Base-by-base conservation (phyloP, 2,329 filamentous ascomycete genomes). In the Sclerotinia spermophila region DNA sequence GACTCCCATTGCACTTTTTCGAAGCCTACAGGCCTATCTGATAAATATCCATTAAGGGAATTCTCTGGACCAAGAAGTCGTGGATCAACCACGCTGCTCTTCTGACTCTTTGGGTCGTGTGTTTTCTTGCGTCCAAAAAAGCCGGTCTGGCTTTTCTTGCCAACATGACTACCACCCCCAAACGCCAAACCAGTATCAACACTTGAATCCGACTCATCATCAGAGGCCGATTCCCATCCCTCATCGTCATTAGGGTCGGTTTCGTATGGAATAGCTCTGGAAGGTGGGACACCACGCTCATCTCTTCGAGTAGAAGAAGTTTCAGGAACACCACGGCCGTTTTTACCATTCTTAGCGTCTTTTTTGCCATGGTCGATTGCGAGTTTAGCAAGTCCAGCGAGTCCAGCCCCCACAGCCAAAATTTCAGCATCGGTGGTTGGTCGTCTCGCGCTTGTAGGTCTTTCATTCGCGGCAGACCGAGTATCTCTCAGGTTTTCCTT, bases 131-230 rank as follows among this genome's bases (percentile, higher is more conserved):
- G 77, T 19, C 55, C 78, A 74, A 77, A 77, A 35, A 71, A 74
- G 70, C 74, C 75, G 10, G 8, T 17, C 17, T 66, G 35, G 21
- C 35, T 53, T 48, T 66, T 55, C 62, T 53, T 55, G 82, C 79
- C 68, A 81, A 70, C 76, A 77, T 35, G 78, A 68, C 75, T 79
- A 72, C 80, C 78, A 53, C 72, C 73, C 56, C 89, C 89, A 75
- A 89, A 92, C 2, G 89, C 88, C 68, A 92, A 83, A 38, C 81
- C 87, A 42, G 85, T 86, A 75, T 86, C 84, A 61, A 84, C 81
- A 77, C 85, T 88, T 45, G 82, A 80, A 58, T 85, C 76, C n/a
- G 78, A 80, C 56, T 85, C 85, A 33, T 84, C 84, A 42, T 86
- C 86, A 61, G 85, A 84, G n/a, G 84, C 83, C 72, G 87, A 86